These are phyloP conservation scores for Exobasidium rhododendri DNA, from an alignment of 1,284 basidiomycete genomes.

Conservation along the genomic window DNA sequence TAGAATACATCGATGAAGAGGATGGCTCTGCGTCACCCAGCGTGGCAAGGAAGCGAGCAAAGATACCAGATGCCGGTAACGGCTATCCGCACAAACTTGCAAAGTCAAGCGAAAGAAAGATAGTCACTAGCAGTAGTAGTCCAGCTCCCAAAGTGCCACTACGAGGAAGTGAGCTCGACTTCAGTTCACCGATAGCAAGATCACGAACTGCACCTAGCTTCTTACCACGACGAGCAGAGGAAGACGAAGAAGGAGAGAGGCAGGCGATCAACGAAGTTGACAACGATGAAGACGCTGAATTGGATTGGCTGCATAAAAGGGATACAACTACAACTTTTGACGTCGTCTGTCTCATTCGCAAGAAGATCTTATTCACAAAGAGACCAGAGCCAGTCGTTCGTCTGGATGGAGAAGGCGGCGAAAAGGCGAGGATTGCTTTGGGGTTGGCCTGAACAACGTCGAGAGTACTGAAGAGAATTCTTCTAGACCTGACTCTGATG, in stretches of 20 bases:
- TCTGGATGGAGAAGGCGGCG: slow-evolving; percentile 8
- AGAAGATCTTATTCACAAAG: slow-evolving; percentile 62
- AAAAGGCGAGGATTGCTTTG: slow-evolving; percentile 11
- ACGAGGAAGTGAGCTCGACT: slow-evolving; percentile 28
- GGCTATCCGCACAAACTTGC: background rate
- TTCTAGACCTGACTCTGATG: no score
- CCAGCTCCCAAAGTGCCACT: slow-evolving; percentile 19
- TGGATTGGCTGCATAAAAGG: slow-evolving; percentile 6
- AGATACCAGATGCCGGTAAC: background rate
- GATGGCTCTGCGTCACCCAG: slow-evolving; percentile 12
- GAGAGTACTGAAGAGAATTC: no score
- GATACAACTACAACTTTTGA: slow-evolving; percentile 29
- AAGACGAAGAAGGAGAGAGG: background rate
- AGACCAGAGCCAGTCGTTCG: slow-evolving; percentile 65
- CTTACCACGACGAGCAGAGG: background rate
- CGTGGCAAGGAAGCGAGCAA: slow-evolving; percentile 16
- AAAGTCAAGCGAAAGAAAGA: no score
- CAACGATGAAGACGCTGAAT: background rate
- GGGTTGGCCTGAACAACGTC: background rate
- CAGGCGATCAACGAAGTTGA: background rate
- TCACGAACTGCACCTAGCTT: background rate
- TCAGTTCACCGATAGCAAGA: slow-evolving; percentile 28
- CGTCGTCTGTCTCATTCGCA: slow-evolving; percentile 44
- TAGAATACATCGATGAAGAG: background rate
- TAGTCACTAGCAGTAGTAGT: slow-evolving; percentile 15